A percentile compares a stretch with the other conserved stretches of the same genome.
Conservation (phyloP, 2,329 filamentous ascomycete genomes). For the Aspergillus sclerotialis region DNA sequence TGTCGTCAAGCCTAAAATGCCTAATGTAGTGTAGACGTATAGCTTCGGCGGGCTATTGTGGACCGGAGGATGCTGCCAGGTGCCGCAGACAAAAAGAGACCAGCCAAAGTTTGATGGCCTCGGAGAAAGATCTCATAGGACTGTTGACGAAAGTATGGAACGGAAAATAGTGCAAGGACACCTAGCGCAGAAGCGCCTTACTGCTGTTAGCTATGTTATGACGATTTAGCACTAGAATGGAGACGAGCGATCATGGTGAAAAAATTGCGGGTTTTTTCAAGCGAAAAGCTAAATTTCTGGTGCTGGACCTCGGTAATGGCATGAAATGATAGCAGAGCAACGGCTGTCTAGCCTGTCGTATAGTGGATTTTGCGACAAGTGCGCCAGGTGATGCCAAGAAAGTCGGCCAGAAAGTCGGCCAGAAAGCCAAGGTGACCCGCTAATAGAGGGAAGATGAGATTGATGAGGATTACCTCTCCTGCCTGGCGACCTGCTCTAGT, state of each 20-base stretch:
- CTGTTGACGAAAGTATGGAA: constrained; percentile 12
- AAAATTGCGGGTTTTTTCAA: constrained; percentile 7
- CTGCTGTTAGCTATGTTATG: constrained; percentile 8
- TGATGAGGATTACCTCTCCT: constrained; percentile 15
- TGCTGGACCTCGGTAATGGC: constrained; percentile 7
- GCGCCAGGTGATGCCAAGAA: constrained; percentile 10
- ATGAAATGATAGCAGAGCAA: constrained; percentile 11
- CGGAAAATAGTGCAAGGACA: constrained; percentile 11
- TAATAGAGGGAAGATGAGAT: constrained; percentile 14
- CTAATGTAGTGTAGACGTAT: constrained; percentile 13
- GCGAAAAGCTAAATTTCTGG: constrained; percentile 7
- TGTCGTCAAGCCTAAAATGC: constrained; percentile 11
- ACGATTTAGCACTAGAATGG: neutral
- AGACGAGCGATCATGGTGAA: constrained; percentile 13
- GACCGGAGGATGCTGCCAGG: constrained; percentile 14
- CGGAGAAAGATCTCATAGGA: constrained; percentile 21
- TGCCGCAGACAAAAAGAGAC: constrained; percentile 14
- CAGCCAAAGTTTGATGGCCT: constrained; percentile 13
- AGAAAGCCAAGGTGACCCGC: constrained; percentile 11
- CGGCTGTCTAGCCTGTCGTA: constrained; percentile 13
- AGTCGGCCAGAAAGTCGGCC: constrained; percentile 11
- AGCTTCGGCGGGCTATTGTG: constrained; percentile 6
- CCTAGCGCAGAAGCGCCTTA: constrained; percentile 11
- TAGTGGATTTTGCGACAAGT: constrained; percentile 12
- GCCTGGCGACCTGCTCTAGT: constrained; percentile 9